Conservation (phyloP, 345 rosid genomes). For the Erysimum cheiranthoides region DNA sequence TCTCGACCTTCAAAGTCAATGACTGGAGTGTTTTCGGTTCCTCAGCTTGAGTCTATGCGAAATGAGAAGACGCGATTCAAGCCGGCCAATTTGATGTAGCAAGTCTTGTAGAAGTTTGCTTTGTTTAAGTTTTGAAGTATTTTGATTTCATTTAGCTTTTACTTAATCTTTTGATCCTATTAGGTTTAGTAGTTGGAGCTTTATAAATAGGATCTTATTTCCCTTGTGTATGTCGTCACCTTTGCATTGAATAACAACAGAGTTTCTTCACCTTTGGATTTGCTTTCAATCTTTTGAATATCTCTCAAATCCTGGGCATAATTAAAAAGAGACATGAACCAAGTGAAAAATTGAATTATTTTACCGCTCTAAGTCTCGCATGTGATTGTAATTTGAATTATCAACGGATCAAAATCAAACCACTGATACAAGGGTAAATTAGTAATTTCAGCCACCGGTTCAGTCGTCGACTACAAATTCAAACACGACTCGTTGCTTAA, state of each 20-base stretch:
- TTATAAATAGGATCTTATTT: neutral
- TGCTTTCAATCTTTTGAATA: no score
- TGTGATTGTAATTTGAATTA: no score
- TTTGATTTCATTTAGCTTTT: neutral
- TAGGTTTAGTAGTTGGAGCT: neutral
- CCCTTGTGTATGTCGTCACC: neutral
- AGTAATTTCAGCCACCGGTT: no score
- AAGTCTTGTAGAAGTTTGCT: neutral
- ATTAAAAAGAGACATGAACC: no score
- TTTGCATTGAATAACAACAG: neutral
- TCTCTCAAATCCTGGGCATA: no score
- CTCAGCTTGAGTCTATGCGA: conserved; percentile 29
- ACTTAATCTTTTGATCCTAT: neutral
- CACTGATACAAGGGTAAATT: no score
- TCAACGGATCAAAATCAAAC: no score
- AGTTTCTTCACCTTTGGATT: neutral
- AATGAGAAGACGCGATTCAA: neutral
- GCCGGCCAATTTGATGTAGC: neutral
- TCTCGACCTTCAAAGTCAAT: conserved; percentile 70
- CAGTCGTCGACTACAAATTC: no score
- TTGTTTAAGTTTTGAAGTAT: neutral
- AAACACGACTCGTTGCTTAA: conserved; percentile 95
- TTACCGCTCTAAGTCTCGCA: no score
- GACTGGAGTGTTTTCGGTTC: conserved; percentile 77
- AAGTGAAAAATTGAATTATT: no score